Base-by-base conservation (phyloP, 202 grass and related monocot genomes). In the Digitaria exilis region DNA sequence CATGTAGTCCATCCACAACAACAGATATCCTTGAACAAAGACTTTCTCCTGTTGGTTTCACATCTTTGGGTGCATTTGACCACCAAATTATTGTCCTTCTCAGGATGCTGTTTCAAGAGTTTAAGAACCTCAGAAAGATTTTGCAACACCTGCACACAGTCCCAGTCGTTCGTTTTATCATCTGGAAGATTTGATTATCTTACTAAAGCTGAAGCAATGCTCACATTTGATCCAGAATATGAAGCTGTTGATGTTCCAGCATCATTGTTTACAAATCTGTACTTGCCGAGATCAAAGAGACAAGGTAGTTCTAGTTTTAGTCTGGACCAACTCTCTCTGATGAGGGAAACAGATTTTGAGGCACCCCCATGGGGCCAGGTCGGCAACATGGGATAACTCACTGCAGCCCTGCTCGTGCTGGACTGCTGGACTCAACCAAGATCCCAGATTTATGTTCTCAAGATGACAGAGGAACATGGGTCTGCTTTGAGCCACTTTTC, bases 171-270 rank as follows among this genome's bases (percentile, higher is more conserved):
- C 42, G 83, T 83, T 22, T 69, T 84, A 21, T 87, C 91, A 49
- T 85, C 83, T 75, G 80, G 86, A 83, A 89, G 91, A 87, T 91
- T 90, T 90, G 89, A 90, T 84, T 86, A 90, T 73, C 85, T 98
- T 46, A 92, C 82, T 19, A 95, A 87, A 91, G 89, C 90, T 83
- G 96, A 98, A 86, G 96, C 96, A 69, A 84, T 88, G 70, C 89
- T 98, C 77, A 92, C 92, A 85, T 98, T 95, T 90, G 96, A 92
- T 82, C 89, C 90, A 18, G 96, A 98, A 84, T 98, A 98, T 95
- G 96, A 91, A 82, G 88, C 96, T 25, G 84, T 98, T 66, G 83
- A 95, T 24, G 73, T 93, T 79, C 45, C 73, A 45, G 28, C 76
- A 46, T 87, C 89, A 7, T 65, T 89, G 39, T 95, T 98, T 84